Percentiles rank a stretch among this genome's conserved stretches.
phyloP scores from a whole-genome alignment of 2,329 filamentous ascomycete species.

The Xylaria sp. region DNA sequence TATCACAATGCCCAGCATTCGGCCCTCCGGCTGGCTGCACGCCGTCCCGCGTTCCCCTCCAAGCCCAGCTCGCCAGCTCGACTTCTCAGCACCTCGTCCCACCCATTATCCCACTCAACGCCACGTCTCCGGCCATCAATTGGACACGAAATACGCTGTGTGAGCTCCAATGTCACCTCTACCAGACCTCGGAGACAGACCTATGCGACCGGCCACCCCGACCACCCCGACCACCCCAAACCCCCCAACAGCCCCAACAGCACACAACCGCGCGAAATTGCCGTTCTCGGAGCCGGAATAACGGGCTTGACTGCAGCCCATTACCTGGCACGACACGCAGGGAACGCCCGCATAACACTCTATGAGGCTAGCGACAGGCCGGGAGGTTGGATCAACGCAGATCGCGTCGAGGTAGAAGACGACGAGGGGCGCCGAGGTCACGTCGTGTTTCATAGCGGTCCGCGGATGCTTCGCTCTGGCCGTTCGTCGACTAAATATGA shows the following conservation, averaged over 20 bases:
- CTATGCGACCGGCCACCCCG: slow-evolving; percentile 36
- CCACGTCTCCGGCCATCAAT: slow-evolving; percentile 26
- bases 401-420: slow-evolving; percentile 66
- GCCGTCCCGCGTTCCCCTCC: slow-evolving; percentile 33
- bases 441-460: slow-evolving; percentile 85
- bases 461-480: slow-evolving; percentile 75
- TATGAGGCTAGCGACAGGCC: slow-evolving; percentile 78
- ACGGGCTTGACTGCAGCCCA: slow-evolving; percentile 84
- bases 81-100: slow-evolving; percentile 38
- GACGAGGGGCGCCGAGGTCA: slow-evolving; percentile 66
- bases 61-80: slow-evolving; percentile 35
- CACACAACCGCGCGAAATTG: slow-evolving; percentile 58
- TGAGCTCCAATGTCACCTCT: slow-evolving; percentile 6
- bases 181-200: slow-evolving; percentile 25
- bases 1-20: slow-evolving; percentile 44
- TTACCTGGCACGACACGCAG: slow-evolving; percentile 77
- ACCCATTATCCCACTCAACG: slow-evolving; percentile 27
- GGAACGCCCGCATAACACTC: slow-evolving; percentile 76
- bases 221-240: not conserved
- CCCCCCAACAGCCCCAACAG: slow-evolving; percentile 3
- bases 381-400: slow-evolving; percentile 87
- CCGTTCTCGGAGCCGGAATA: slow-evolving; percentile 83
- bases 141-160: slow-evolving; percentile 4
- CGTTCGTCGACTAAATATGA: slow-evolving; percentile 58
- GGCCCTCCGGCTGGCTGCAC: slow-evolving; percentile 25